Percentiles rank a stretch among this genome's conserved stretches.
Conservation (phyloP, 116 monocot genomes). For the Phalaenopsis hybrid region DNA sequence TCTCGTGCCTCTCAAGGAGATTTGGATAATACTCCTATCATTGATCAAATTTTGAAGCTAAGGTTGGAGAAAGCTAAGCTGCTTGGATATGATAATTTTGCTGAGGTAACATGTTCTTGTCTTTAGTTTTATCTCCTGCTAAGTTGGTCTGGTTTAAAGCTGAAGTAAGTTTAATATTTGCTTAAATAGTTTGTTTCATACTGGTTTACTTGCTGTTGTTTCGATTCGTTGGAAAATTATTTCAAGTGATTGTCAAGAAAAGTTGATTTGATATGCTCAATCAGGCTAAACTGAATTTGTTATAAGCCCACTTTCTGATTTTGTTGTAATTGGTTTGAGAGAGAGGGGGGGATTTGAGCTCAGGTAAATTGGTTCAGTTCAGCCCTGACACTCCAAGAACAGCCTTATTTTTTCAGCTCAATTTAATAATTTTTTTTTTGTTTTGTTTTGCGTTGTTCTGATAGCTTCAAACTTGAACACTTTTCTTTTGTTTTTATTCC, state of each 20-base stretch:
- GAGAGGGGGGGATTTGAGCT: background rate
- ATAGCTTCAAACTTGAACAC: background rate
- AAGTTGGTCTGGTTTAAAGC: background rate
- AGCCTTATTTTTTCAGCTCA: background rate
- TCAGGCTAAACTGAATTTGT: background rate
- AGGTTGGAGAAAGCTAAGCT: conserved; percentile 89
- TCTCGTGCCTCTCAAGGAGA: conserved; percentile 77
- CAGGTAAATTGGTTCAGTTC: background rate
- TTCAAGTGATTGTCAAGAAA: background rate
- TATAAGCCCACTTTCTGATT: background rate
- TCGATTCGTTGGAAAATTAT: background rate
- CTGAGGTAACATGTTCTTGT: conserved; percentile 55
- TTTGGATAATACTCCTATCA: conserved; percentile 76
- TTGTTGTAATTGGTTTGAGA: background rate
- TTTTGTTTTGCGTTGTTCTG: background rate
- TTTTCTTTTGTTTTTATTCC: conserved; percentile 11
- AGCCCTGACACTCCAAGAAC: background rate
- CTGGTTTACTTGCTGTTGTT: background rate
- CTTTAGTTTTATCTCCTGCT: background rate
- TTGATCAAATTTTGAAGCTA: conserved; percentile 69
- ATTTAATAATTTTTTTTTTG: background rate
- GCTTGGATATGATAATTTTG: conserved; percentile 90
- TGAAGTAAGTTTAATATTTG: background rate
- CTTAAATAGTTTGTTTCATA: background rate
- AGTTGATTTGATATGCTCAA: background rate